Evolutionary conservation across 169 alveolate genomes (phyloP).

Genomic region (Plasmodium vivax): DNA sequence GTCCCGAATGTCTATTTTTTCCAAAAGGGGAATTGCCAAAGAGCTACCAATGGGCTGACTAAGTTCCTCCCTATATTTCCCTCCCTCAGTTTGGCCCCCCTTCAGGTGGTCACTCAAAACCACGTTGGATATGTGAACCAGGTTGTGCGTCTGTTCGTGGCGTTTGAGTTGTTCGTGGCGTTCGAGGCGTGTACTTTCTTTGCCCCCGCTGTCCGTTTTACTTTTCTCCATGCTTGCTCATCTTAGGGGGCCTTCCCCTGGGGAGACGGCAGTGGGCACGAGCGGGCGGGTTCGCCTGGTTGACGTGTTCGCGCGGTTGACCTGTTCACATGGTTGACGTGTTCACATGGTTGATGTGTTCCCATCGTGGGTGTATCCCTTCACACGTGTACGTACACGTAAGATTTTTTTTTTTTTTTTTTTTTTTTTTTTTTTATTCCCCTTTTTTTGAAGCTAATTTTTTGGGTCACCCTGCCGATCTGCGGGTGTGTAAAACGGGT

Average conservation of each 20-base stretch:
- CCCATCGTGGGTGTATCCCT: neutral
- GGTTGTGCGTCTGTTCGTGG: neutral
- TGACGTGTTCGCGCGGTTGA: too few species aligned
- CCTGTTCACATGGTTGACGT: too few species aligned
- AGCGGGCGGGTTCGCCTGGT: neutral
- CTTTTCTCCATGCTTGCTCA: neutral
- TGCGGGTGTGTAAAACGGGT: neutral
- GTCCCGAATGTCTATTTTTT: conserved; percentile 21
- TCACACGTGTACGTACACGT: neutral
- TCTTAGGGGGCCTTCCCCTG: neutral
- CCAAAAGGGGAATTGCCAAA: neutral
- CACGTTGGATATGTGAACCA: conserved; percentile 27
- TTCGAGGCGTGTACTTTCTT: neutral
- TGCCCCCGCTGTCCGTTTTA: neutral
- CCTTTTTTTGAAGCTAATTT: too few species aligned
- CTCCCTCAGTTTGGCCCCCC: neutral
- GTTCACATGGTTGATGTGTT: too few species aligned
- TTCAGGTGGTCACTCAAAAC: neutral
- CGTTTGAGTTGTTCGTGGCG: neutral
- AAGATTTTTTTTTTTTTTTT: neutral
- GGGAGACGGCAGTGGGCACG: neutral
- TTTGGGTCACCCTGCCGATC: neutral
- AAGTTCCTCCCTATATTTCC: neutral
- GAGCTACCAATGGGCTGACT: neutral
- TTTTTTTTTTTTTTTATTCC: too few species aligned